A percentile compares a stretch with the other conserved stretches of the same genome.
Evolutionary conservation across 345 rosid genomes (phyloP).

Genomic region (Nasturtium officinale): DNA sequence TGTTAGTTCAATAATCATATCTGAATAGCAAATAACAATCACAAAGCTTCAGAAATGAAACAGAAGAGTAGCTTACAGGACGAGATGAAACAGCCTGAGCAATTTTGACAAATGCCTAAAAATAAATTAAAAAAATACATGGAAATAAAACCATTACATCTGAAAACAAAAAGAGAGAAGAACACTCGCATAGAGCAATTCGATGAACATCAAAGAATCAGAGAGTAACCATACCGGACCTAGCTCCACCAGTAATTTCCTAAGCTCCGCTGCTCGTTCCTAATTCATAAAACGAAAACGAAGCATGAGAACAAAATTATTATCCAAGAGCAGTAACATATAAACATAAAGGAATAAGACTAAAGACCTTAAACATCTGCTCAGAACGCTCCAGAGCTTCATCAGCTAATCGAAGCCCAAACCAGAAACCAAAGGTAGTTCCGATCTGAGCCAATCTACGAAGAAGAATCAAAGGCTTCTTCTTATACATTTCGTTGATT

Average conservation of each 20-base stretch:
- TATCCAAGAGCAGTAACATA: neutral
- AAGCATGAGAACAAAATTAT: constrained; percentile 7
- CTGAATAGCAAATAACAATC: constrained; percentile 13
- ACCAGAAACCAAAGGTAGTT: constrained; percentile 75
- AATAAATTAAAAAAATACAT: constrained; percentile 20
- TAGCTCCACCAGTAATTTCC: constrained; percentile 75
- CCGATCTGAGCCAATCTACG: constrained; percentile 77
- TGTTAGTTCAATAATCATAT: constrained; percentile 1
- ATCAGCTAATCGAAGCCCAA: constrained; percentile 68
- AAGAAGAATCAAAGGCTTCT: constrained; percentile 68
- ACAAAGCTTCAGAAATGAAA: constrained; percentile 1
- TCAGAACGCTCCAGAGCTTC: constrained; percentile 62
- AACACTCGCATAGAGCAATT: constrained; percentile 2
- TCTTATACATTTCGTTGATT: constrained; percentile 57
- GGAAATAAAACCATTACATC: neutral
- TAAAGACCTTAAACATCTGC: constrained; percentile 69
- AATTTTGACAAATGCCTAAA: constrained; percentile 84
- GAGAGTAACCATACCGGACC: constrained; percentile 67
- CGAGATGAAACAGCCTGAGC: constrained; percentile 97
- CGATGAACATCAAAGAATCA: neutral
- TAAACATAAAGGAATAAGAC: neutral
- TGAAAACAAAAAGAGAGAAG: neutral
- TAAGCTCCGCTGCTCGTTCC: constrained; percentile 91
- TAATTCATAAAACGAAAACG: constrained; percentile 37
- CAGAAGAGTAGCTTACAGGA: constrained; percentile 58